A percentile compares a stretch with the other conserved stretches of the same genome.
Evolutionary conservation across 2,329 filamentous ascomycete species (phyloP).

Genomic region (Calonectria pauciramosa): DNA sequence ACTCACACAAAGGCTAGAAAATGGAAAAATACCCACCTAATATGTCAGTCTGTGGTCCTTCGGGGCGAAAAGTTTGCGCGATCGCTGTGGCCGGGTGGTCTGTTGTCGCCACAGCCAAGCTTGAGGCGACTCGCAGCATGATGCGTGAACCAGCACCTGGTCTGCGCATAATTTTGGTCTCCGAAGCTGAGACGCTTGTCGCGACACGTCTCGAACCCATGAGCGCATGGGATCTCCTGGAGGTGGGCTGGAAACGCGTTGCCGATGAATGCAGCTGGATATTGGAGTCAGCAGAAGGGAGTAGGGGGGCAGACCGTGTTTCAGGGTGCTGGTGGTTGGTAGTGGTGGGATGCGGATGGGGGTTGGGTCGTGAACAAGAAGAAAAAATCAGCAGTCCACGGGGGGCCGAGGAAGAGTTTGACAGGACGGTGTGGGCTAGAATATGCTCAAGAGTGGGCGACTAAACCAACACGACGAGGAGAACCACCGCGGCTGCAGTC

Average conservation of each 20-base stretch:
- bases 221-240: constrained; percentile 8
- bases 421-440: constrained; percentile 41
- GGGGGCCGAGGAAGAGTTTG: constrained; percentile 44
- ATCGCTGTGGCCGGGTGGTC: constrained; percentile 32
- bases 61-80: constrained; percentile 34
- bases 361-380: constrained; percentile 33
- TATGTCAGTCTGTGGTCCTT: constrained; percentile 32
- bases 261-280: constrained; percentile 31
- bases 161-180: constrained; percentile 28
- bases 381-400: constrained; percentile 34
- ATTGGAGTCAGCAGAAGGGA: constrained; percentile 38
- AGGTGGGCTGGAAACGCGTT: constrained; percentile 36
- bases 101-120: constrained; percentile 26
- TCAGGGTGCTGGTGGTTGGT: constrained; percentile 42
- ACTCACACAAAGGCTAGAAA: constrained; percentile 43
- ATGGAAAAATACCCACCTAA: constrained; percentile 39
- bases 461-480: constrained; percentile 26
- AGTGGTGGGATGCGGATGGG: constrained; percentile 38
- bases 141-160: constrained; percentile 19
- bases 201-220: constrained; percentile 31
- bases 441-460: constrained; percentile 39
- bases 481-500: constrained; percentile 17
- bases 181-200: constrained; percentile 39
- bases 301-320: constrained; percentile 44
- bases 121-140: constrained; percentile 10